phyloP scores from a whole-genome alignment of 2,329 filamentous ascomycete species.

The Macrophomina pseudophaseolina region DNA sequence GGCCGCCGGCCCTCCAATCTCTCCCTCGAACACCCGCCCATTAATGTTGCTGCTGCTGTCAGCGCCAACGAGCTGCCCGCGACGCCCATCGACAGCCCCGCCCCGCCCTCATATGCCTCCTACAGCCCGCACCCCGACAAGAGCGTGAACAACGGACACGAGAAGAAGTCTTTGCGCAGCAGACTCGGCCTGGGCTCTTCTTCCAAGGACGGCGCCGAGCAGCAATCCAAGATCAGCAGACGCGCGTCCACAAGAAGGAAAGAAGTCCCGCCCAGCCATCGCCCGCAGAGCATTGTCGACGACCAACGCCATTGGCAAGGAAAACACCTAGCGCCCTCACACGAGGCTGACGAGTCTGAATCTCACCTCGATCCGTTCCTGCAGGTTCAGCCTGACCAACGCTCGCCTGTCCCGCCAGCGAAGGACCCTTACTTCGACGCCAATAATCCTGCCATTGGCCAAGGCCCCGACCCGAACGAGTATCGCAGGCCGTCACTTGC shows the following conservation, averaged over 20 bases:
- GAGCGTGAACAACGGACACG: slow-evolving; percentile 21
- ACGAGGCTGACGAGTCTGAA: slow-evolving; percentile 39
- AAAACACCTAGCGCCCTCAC: slow-evolving; percentile 41
- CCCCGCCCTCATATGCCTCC: slow-evolving; percentile 27
- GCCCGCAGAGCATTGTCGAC: slow-evolving; percentile 37
- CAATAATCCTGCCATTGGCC: slow-evolving; percentile 14
- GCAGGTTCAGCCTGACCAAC: slow-evolving; percentile 37
- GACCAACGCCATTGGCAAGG: slow-evolving; percentile 34
- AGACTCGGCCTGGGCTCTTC: slow-evolving; percentile 25
- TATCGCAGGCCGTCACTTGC: slow-evolving; percentile 32
- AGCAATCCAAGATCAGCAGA: slow-evolving; percentile 33
- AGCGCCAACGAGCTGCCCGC: slow-evolving; percentile 32
- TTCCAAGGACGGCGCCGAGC: slow-evolving; percentile 34
- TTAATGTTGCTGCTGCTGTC: slow-evolving; percentile 28
- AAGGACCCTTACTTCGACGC: slow-evolving; percentile 38
- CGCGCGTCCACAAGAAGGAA: slow-evolving; percentile 44
- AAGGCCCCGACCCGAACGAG: slow-evolving; percentile 3
- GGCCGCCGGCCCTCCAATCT: slow-evolving; percentile 31
- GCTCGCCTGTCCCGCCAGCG: slow-evolving; percentile 41
- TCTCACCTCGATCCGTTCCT: slow-evolving; percentile 45
- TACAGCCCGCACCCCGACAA: slow-evolving; percentile 21
- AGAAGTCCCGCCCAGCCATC: slow-evolving; percentile 32
- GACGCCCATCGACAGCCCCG: slow-evolving; percentile 33
- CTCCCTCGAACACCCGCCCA: slow-evolving; percentile 36
- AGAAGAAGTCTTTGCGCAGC: slow-evolving; percentile 28